Evolutionary conservation across 169 alveolate species (phyloP).

Genomic region (Theileria orientalis): DNA sequence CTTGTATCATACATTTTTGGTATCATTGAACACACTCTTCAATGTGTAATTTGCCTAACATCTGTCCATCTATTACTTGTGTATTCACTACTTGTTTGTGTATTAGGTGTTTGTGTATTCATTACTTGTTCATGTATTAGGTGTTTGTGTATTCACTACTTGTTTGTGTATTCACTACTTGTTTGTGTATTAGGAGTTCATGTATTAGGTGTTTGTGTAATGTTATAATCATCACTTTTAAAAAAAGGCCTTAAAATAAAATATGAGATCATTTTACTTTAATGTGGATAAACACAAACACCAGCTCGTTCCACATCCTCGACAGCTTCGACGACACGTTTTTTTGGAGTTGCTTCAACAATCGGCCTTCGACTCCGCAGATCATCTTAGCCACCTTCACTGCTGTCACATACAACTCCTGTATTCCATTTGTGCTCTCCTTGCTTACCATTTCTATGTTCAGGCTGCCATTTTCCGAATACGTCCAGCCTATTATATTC

Average conservation of each 20-base stretch:
- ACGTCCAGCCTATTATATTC: constrained; percentile 73
- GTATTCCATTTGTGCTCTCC: neutral
- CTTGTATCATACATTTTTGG: too few relatives aligned
- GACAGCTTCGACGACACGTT: constrained; percentile 74
- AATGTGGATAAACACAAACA: constrained; percentile 69
- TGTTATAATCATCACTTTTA: neutral
- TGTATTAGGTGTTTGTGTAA: too few relatives aligned
- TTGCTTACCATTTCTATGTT: constrained; percentile 69
- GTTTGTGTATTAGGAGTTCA: too few relatives aligned
- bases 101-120: too few relatives aligned
- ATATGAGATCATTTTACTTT: constrained; percentile 40
- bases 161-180: too few relatives aligned
- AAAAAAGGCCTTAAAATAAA: neutral
- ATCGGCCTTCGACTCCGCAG: constrained; percentile 72
- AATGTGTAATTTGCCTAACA: too few relatives aligned
- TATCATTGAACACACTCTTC: too few relatives aligned
- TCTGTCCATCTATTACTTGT: too few relatives aligned
- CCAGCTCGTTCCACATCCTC: constrained; percentile 72
- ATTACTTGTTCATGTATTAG: too few relatives aligned
- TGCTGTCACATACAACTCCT: constrained; percentile 56
- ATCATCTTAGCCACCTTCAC: constrained; percentile 73
- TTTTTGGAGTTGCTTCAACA: constrained; percentile 69
- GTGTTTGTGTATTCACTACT: too few relatives aligned
- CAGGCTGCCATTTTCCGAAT: constrained; percentile 60
- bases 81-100: too few relatives aligned